Base-by-base conservation (phyloP, 2,329 filamentous ascomycete species). In the Aspergillus unguis region DNA sequence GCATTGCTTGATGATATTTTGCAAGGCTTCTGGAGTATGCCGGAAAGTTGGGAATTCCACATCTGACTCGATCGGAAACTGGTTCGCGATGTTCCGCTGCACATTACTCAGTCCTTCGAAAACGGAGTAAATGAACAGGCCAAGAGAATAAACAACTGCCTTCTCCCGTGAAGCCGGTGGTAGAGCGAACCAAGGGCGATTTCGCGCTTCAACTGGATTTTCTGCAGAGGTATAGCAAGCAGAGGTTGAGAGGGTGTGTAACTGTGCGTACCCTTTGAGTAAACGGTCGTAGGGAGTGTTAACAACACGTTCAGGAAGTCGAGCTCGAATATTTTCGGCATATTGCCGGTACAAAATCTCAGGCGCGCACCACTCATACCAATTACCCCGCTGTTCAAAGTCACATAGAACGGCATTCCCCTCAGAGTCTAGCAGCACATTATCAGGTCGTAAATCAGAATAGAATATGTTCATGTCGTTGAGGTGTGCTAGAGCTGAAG, bases 361-460 rank as follows among this genome's bases (percentile, higher is more conserved):
- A 25, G 49, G 49, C 28, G 49, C 43, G n/a, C 49, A 46, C 49
- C 49, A 51, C 26, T 51, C 49, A 31, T 46, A 51, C 49, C 49
- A 51, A 26, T 51, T 51, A 26, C 49, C 49, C n/a, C 49, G 49
- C 43, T 51, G 49, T 17, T 51, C 49, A 35, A 51, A 51, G 31
- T 51, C 49, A 11, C 49, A 51, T 28, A 51, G 36, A 17, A 51
- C 37, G 9, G 37, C 43, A 42, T 42, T 45, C 26, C 36, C 49
- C 8, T 38, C 36, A 8, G 43, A 26, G 36, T 51, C 49, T 27
- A 51, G 43, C n/a, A 51, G 26, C 36, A 51, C 42, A 51, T 51
- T 51, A 25, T 51, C 49, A 9, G 49, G 49, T 27, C 49, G 42
- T 31, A 51, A 31, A 28, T 51, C 49, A 5, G 49, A 51, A 42